These are phyloP conservation scores for Spathaspora boniae DNA, from an alignment of 805 yeast species.

Conservation along the genomic window DNA sequence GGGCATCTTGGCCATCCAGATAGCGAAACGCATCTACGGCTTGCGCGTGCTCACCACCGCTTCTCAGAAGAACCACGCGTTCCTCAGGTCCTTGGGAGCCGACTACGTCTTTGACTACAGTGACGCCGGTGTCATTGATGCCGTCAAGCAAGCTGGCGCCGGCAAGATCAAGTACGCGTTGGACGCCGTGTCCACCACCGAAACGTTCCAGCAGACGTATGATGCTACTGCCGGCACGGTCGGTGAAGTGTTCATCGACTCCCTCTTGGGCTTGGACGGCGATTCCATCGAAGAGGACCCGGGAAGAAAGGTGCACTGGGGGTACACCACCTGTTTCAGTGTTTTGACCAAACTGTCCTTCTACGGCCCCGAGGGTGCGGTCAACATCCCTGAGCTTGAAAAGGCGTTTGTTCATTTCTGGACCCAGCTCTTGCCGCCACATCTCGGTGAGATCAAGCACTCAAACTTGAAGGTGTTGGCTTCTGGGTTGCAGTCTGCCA, in stretches of 20 bases:
- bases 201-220: slow-evolving; percentile 24
- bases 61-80: slow-evolving; percentile 21
- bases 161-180: slow-evolving; percentile 23
- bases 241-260: slow-evolving; percentile 17
- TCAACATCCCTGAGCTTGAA: slow-evolving; percentile 11
- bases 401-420: slow-evolving; percentile 18
- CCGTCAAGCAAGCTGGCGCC: slow-evolving; percentile 17
- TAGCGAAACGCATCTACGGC: slow-evolving; percentile 26
- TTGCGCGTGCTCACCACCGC: slow-evolving; percentile 28
- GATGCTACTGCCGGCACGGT: slow-evolving; percentile 26
- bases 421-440: slow-evolving; percentile 18
- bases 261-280: slow-evolving; percentile 15
- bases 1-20: slow-evolving; percentile 26
- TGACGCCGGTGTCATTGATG: slow-evolving; percentile 20
- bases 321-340: slow-evolving; percentile 15
- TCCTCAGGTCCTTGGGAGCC: slow-evolving; percentile 26
- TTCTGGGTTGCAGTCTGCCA: slow-evolving; percentile 24
- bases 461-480: slow-evolving; percentile 22
- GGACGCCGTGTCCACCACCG: slow-evolving; percentile 20
- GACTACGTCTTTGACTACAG: slow-evolving; percentile 27
- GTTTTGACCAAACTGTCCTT: slow-evolving; percentile 12
- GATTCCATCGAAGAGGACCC: slow-evolving; percentile 9
- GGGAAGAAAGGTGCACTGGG: slow-evolving; percentile 10
- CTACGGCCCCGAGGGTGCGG: slow-evolving; percentile 6
- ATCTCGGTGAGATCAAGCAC: slow-evolving; percentile 15